phyloP scores from a whole-genome alignment of 1,284 basidiomycete genomes.

The Leccinum pachyderme region DNA sequence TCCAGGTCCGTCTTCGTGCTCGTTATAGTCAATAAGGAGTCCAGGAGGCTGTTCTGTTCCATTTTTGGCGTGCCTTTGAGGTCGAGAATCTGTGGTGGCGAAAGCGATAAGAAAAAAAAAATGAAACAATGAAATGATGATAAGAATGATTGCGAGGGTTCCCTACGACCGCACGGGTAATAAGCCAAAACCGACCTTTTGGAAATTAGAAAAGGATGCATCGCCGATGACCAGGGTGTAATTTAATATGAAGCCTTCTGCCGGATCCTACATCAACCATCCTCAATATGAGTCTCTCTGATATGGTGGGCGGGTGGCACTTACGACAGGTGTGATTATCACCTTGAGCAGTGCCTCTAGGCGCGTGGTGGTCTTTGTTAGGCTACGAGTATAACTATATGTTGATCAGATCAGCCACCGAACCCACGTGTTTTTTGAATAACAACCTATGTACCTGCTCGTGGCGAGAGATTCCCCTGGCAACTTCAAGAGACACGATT shows the following conservation, averaged over 20 bases:
- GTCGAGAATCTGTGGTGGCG: slow-evolving; percentile 73
- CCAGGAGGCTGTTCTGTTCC: slow-evolving; percentile 87
- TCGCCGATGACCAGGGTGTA: slow-evolving; percentile 92
- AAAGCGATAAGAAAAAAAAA: neutral
- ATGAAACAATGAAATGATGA: neutral
- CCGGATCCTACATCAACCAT: slow-evolving; percentile 61
- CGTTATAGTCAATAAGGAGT: slow-evolving; percentile 88
- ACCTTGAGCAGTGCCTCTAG: slow-evolving; percentile 93
- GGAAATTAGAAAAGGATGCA: slow-evolving; percentile 92
- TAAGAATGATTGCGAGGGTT: neutral
- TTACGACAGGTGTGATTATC: slow-evolving; percentile 84
- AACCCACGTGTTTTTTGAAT: slow-evolving; percentile 1
- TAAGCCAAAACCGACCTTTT: slow-evolving; percentile 66
- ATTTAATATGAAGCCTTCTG: slow-evolving; percentile 91
- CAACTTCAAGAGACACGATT: slow-evolving; percentile 79
- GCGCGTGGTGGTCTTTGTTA: slow-evolving; percentile 77
- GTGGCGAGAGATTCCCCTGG: slow-evolving; percentile 68
- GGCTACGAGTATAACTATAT: slow-evolving; percentile 73
- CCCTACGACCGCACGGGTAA: neutral
- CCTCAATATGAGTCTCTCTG: neutral
- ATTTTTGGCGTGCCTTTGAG: slow-evolving; percentile 88
- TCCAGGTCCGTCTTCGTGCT: slow-evolving; percentile 85
- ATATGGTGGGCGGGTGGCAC: slow-evolving; percentile 25
- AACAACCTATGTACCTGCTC: slow-evolving; percentile 44
- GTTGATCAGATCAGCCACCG: slow-evolving; percentile 11